These are phyloP conservation scores for Aspergillus sp. DNA, from an alignment of 2,329 filamentous ascomycete genomes.

Conservation along the genomic window DNA sequence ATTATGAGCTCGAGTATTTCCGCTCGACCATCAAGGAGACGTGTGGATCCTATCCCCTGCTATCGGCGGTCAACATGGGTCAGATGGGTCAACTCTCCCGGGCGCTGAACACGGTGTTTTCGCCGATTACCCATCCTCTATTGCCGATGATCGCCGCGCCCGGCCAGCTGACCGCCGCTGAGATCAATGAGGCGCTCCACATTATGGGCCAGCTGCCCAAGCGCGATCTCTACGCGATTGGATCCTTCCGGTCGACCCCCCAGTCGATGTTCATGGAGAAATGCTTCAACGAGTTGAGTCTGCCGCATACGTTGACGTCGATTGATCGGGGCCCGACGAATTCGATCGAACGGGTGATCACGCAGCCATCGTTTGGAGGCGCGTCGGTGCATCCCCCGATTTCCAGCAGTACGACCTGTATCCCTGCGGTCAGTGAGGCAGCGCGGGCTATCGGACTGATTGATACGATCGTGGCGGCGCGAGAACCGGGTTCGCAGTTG, in stretches of 20 bases:
- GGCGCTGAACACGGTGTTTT: constrained; percentile 81
- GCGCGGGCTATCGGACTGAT: constrained; percentile 76
- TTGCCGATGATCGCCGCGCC: constrained; percentile 82
- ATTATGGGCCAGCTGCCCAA: constrained; percentile 78
- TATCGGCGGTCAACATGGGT: constrained; percentile 86
- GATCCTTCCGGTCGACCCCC: constrained; percentile 68
- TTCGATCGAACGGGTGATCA: constrained; percentile 69
- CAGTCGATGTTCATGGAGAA: constrained; percentile 85
- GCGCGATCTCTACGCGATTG: constrained; percentile 78
- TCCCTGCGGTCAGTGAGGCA: constrained; percentile 69
- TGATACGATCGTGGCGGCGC: constrained; percentile 72
- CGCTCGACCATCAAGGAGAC: constrained; percentile 71
- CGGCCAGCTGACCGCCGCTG: constrained; percentile 79
- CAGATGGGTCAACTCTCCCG: constrained; percentile 81
- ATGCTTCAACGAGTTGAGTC: constrained; percentile 76
- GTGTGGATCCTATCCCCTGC: constrained; percentile 65
- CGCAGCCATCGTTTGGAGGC: constrained; percentile 74
- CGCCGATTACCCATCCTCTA: constrained; percentile 81
- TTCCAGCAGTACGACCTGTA: constrained; percentile 56
- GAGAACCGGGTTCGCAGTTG: constrained; percentile 47
- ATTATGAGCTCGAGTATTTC: constrained; percentile 89
- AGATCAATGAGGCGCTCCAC: constrained; percentile 77
- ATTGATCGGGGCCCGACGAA: constrained; percentile 69
- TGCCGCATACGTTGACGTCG: constrained; percentile 77
- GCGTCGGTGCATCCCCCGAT: constrained; percentile 77